These are phyloP conservation scores for Serpula lacrymans DNA, from an alignment of 768 basidiomycete genomes.

Conservation along the genomic window DNA sequence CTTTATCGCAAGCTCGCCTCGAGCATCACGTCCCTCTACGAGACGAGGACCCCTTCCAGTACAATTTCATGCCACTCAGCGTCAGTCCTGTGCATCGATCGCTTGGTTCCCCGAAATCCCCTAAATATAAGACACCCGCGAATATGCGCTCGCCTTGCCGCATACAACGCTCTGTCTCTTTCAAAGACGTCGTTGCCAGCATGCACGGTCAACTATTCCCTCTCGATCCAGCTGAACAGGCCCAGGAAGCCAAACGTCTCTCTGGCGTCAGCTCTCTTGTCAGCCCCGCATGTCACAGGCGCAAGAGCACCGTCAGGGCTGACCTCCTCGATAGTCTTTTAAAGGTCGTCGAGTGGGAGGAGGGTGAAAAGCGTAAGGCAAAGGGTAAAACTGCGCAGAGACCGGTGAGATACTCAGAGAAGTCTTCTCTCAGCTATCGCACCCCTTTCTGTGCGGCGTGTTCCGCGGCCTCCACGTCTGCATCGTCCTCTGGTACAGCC, in stretches of 20 bases:
- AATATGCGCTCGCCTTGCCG: conserved; percentile 10
- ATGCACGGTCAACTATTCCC: conserved; percentile 63
- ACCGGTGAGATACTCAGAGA: conserved; percentile 15
- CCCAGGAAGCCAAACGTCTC: conserved; percentile 26
- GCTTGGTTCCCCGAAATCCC: conserved; percentile 12
- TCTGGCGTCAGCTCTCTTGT: conserved; percentile 19
- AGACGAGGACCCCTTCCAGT: conserved; percentile 29
- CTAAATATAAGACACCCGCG: conserved; percentile 6
- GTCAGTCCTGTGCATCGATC: conserved; percentile 17
- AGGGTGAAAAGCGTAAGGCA: conserved; percentile 33
- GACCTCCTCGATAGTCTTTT: conserved; percentile 45
- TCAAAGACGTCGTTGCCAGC: conserved; percentile 52
- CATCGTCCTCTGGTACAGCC: conserved; percentile 24
- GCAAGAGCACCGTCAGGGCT: conserved; percentile 18
- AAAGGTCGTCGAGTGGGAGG: conserved; percentile 39
- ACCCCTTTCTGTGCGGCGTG: conserved; percentile 16
- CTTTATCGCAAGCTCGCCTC: conserved; percentile 12
- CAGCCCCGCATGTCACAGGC: conserved; percentile 11
- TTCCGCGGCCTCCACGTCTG: conserved; percentile 18
- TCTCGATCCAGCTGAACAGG: conserved; percentile 29
- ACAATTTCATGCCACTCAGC: conserved; percentile 27
- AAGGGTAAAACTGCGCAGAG: conserved; percentile 42
- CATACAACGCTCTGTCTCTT: conserved; percentile 42
- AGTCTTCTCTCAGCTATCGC: conserved; percentile 8
- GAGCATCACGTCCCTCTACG: conserved; percentile 10